Evolutionary conservation across 768 basidiomycete species (phyloP).

Genomic region (Pilatotrama ljubarskyi): DNA sequence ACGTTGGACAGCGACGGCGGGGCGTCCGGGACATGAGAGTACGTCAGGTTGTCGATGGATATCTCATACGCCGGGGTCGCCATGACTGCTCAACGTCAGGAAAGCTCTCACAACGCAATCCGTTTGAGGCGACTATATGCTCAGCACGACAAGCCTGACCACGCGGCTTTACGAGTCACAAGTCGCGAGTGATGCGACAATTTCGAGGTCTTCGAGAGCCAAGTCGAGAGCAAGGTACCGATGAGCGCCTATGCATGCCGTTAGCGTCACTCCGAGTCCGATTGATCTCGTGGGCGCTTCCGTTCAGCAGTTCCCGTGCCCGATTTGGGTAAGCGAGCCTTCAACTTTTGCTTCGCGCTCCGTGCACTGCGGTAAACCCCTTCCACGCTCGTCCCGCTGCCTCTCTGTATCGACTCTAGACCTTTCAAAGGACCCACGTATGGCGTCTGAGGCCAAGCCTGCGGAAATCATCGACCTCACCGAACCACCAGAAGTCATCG

Average conservation of each 20-base stretch:
- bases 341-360: constrained; percentile 15
- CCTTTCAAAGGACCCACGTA: not conserved
- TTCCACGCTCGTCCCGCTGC: not conserved
- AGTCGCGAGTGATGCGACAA: too few species aligned
- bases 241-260: too few species aligned
- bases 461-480: constrained; percentile 30
- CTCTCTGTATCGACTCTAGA: not conserved
- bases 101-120: not conserved
- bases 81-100: not conserved
- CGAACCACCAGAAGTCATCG: constrained; percentile 19
- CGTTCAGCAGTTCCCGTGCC: not conserved
- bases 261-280: not conserved
- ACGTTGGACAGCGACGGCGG: constrained; percentile 64
- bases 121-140: not conserved
- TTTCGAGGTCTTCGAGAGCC: too few species aligned
- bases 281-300: not conserved
- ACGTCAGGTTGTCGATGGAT: constrained; percentile 50
- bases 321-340: constrained; percentile 1
- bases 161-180: too few species aligned
- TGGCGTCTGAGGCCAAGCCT: not conserved
- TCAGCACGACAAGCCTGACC: not conserved
- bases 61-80: constrained; percentile 37
- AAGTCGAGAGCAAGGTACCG: too few species aligned
- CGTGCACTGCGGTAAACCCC: not conserved
- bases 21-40: constrained; percentile 45